Evolutionary conservation across 768 basidiomycete genomes (phyloP).

Genomic region (Lanmaoa rubissima): DNA sequence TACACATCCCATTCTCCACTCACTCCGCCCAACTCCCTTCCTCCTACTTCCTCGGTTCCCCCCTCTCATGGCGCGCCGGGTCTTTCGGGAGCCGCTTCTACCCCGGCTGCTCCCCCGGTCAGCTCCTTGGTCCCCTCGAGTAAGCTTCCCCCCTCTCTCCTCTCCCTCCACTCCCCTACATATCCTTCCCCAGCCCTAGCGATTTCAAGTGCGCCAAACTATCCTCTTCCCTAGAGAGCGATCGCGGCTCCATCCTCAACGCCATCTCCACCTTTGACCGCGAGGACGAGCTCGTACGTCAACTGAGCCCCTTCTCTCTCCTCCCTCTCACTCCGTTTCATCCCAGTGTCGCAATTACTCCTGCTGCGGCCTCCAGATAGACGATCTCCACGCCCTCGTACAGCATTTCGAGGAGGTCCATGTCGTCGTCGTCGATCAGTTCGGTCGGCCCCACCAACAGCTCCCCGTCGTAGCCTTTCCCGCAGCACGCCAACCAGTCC

Average conservation of each 20-base stretch:
- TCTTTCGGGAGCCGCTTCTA: constrained; percentile 65
- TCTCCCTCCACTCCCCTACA: background rate
- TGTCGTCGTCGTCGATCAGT: constrained; percentile 66
- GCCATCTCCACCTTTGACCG: constrained; percentile 64
- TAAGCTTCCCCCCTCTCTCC: constrained; percentile 34
- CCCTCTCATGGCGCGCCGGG: constrained; percentile 66
- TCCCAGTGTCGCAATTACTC: constrained; percentile 80
- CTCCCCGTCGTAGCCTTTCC: constrained; percentile 31
- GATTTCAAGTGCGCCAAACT: constrained; percentile 48
- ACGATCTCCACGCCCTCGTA: constrained; percentile 77
- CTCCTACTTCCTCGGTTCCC: constrained; percentile 71
- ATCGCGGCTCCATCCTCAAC: constrained; percentile 58
- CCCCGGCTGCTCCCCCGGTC: constrained; percentile 61
- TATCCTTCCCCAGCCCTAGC: constrained; percentile 32
- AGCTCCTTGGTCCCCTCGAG: constrained; percentile 64
- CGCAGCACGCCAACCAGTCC: constrained; percentile 33
- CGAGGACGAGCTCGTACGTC: constrained; percentile 70
- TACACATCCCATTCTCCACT: no score
- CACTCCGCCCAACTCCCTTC: constrained; percentile 39
- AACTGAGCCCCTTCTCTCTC: background rate
- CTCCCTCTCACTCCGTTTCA: background rate
- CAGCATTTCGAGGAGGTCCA: constrained; percentile 93
- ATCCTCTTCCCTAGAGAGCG: constrained; percentile 58
- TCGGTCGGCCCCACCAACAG: constrained; percentile 35
- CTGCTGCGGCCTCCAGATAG: constrained; percentile 80